phyloP scores from a whole-genome alignment of 1,284 basidiomycete genomes.

The Phlebopus sp. region DNA sequence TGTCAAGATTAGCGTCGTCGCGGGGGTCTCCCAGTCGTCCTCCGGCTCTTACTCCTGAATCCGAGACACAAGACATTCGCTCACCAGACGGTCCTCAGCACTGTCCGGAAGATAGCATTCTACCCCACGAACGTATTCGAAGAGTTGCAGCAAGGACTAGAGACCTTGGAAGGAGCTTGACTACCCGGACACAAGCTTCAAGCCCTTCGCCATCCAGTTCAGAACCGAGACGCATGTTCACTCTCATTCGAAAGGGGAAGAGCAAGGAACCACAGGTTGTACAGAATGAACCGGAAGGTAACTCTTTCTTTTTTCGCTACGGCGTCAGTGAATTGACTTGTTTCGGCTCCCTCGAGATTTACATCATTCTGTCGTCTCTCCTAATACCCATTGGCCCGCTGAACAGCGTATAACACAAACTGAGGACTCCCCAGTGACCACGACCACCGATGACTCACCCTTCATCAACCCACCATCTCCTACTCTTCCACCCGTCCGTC shows the following conservation, averaged over 20 bases:
- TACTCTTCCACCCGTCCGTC: conserved; percentile 40
- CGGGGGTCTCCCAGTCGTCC: conserved; percentile 22
- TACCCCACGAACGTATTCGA: conserved; percentile 40
- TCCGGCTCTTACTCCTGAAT: conserved; percentile 21
- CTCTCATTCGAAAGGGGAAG: conserved; percentile 52
- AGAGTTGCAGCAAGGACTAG: conserved; percentile 52
- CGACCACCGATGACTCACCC: conserved; percentile 62
- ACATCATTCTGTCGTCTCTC: conserved; percentile 8
- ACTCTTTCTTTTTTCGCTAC: conserved; percentile 9
- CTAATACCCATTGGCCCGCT: conserved; percentile 11
- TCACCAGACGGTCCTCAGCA: conserved; percentile 19
- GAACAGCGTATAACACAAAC: conserved; percentile 11
- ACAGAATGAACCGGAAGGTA: conserved; percentile 32
- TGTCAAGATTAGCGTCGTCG: conserved; percentile 30
- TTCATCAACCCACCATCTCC: conserved; percentile 75
- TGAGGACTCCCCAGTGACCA: conserved; percentile 14
- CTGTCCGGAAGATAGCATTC: conserved; percentile 38
- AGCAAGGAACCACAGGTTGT: conserved; percentile 38
- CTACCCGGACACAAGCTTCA: conserved; percentile 36
- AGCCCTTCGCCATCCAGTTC: conserved; percentile 33
- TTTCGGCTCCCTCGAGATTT: conserved; percentile 27
- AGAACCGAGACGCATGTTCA: conserved; percentile 51
- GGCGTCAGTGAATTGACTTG: conserved; percentile 3
- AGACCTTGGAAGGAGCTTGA: conserved; percentile 55
- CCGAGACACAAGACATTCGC: conserved; percentile 10